Evolutionary conservation across 176 grass and related monocot species (phyloP).

Genomic region (Cenchrus americanus): DNA sequence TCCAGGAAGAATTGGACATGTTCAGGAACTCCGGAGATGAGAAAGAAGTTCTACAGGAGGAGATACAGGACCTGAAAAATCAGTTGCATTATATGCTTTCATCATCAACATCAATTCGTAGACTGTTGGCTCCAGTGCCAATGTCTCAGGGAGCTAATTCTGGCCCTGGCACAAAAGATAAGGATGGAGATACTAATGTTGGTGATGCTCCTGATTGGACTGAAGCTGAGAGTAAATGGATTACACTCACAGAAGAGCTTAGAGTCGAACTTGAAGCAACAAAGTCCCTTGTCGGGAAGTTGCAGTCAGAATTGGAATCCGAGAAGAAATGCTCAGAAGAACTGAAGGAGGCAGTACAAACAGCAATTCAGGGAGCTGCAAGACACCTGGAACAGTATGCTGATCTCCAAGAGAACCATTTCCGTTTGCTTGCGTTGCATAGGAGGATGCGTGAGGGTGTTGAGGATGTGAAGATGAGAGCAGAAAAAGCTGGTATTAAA

Average conservation of each 20-base stretch:
- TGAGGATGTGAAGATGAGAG: slow-evolving; percentile 80
- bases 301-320: slow-evolving; percentile 69
- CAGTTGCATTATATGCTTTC: slow-evolving; percentile 83
- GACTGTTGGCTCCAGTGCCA: slow-evolving; percentile 41
- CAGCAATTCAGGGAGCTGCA: slow-evolving; percentile 88
- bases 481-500: slow-evolving; percentile 75
- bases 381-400: slow-evolving; percentile 94
- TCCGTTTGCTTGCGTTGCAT: slow-evolving; percentile 70
- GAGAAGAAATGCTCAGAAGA: slow-evolving; percentile 89
- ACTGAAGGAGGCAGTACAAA: slow-evolving; percentile 88
- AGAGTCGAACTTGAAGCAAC: slow-evolving; percentile 75
- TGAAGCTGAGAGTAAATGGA: slow-evolving; percentile 83
- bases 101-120: slow-evolving; percentile 51
- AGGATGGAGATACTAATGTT: slow-evolving; percentile 46
- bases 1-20: slow-evolving; percentile 73
- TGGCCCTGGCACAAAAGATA: slow-evolving; percentile 56
- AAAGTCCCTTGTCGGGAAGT: slow-evolving; percentile 55
- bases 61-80: slow-evolving; percentile 86
- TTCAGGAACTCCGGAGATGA: slow-evolving; percentile 74
- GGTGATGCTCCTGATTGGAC: slow-evolving; percentile 47
- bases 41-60: slow-evolving; percentile 81
- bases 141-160: slow-evolving; percentile 45
- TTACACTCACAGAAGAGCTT: slow-evolving; percentile 83
- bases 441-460: slow-evolving; percentile 79
- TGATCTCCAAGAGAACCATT: slow-evolving; percentile 97